Evolutionary conservation across 139 green algal genomes (phyloP).

Genomic region (Protoeuglena noctilucae): DNA sequence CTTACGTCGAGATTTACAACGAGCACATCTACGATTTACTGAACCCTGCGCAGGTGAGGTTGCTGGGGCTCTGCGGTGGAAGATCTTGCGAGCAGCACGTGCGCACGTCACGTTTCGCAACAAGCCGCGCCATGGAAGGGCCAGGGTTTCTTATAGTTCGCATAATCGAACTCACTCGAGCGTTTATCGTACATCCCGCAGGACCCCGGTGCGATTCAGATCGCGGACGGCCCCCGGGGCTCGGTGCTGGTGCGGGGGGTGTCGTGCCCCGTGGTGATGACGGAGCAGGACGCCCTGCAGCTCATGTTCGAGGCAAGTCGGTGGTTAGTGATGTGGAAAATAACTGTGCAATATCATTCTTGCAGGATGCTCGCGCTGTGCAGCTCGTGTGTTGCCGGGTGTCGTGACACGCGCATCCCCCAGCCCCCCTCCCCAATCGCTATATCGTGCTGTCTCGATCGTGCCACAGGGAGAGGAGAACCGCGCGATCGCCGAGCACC

Average conservation of each 20-base stretch:
- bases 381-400: too few relatives aligned
- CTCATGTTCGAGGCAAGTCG: conserved; percentile 47
- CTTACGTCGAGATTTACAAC: conserved; percentile 60
- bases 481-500: conserved; percentile 49
- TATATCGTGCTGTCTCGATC: conserved; percentile 5
- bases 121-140: too few relatives aligned
- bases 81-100: too few relatives aligned
- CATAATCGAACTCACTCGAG: too few relatives aligned
- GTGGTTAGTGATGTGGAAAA: too few relatives aligned
- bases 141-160: too few relatives aligned
- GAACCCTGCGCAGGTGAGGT: conserved; percentile 20
- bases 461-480: conserved; percentile 40
- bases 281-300: conserved; percentile 39
- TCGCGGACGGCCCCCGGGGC: not conserved
- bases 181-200: not conserved
- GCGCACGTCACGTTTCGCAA: too few relatives aligned
- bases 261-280: conserved; percentile 16
- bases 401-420: too few relatives aligned
- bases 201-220: not conserved
- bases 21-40: conserved; percentile 46
- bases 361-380: too few relatives aligned
- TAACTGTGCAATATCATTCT: too few relatives aligned
- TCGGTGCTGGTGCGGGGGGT: conserved; percentile 19
- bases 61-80: not conserved
- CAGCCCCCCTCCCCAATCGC: too few relatives aligned